Evolutionary conservation across 768 basidiomycete genomes (phyloP).

Genomic region (Psilocybe tampanensis): DNA sequence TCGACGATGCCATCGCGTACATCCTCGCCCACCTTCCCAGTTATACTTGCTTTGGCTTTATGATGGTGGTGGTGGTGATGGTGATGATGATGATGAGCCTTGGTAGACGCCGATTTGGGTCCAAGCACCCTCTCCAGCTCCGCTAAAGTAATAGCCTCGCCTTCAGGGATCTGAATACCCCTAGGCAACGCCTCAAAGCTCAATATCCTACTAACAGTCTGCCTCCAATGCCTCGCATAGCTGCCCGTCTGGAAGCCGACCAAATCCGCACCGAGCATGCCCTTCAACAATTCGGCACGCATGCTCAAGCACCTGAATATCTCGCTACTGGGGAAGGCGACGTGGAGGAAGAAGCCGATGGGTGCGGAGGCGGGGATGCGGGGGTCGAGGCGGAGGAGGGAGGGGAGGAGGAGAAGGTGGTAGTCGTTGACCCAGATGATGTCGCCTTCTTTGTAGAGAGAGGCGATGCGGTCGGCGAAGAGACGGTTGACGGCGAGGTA

Average conservation of each 20-base stretch:
- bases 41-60: too few species aligned
- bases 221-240: constrained; percentile 83
- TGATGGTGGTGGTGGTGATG: too few species aligned
- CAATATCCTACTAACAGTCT: constrained; percentile 81
- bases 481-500: constrained; percentile 90
- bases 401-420: constrained; percentile 92
- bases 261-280: constrained; percentile 91
- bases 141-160: constrained; percentile 19
- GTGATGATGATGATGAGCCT: too few species aligned
- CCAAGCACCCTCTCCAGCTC: constrained; percentile 14
- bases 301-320: constrained; percentile 92
- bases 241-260: constrained; percentile 91
- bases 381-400: constrained; percentile 65
- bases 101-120: too few species aligned
- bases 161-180: constrained; percentile 66
- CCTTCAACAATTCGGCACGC: constrained; percentile 74
- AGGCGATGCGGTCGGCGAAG: constrained; percentile 74
- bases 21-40: constrained; percentile 5
- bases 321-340: constrained; percentile 94
- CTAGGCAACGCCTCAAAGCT: constrained; percentile 81
- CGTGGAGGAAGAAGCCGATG: constrained; percentile 96
- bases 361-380: constrained; percentile 37
- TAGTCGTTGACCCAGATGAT: constrained; percentile 96
- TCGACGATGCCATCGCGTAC: constrained; percentile 33
- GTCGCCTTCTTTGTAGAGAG: constrained; percentile 85